Conservation (phyloP, 495 filamentous ascomycete genomes). For the Penicillium atrosanguineum region DNA sequence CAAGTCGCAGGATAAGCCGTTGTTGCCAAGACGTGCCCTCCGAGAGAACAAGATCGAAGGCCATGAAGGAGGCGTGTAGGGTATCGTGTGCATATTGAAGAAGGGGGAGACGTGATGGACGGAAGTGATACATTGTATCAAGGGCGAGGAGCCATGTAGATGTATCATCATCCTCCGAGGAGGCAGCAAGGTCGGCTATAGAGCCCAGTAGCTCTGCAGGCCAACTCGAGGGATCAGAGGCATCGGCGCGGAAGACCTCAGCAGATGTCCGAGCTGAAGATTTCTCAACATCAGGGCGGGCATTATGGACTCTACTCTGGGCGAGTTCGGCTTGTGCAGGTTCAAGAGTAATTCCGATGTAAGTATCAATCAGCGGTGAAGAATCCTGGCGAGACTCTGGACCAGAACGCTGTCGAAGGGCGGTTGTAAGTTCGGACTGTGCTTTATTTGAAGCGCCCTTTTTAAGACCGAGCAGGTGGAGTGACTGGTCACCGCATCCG, state of each 20-base stretch:
- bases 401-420: background rate
- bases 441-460: background rate
- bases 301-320: background rate
- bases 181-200: background rate
- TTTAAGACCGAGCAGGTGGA: conserved; percentile 21
- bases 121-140: conserved; percentile 51
- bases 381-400: background rate
- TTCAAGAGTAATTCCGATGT: conserved; percentile 44
- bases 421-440: background rate
- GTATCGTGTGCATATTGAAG: conserved; percentile 30
- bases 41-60: conserved; percentile 35
- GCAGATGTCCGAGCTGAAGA: background rate
- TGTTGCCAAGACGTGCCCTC: conserved; percentile 19
- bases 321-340: conserved; percentile 31
- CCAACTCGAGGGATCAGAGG: conserved; percentile 30
- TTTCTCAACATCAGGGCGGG: background rate
- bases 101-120: conserved; percentile 41
- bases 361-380: conserved; percentile 28
- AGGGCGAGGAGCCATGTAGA: conserved; percentile 47
- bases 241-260: conserved; percentile 33
- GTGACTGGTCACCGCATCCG: conserved; percentile 49
- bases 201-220: conserved; percentile 18
- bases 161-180: background rate
- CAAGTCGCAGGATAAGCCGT: conserved; percentile 25
- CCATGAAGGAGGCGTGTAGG: conserved; percentile 45